Percentiles rank a stretch among this genome's conserved stretches.
Conservation (phyloP, 345 rosid genomes). For the Salix caprea region DNA sequence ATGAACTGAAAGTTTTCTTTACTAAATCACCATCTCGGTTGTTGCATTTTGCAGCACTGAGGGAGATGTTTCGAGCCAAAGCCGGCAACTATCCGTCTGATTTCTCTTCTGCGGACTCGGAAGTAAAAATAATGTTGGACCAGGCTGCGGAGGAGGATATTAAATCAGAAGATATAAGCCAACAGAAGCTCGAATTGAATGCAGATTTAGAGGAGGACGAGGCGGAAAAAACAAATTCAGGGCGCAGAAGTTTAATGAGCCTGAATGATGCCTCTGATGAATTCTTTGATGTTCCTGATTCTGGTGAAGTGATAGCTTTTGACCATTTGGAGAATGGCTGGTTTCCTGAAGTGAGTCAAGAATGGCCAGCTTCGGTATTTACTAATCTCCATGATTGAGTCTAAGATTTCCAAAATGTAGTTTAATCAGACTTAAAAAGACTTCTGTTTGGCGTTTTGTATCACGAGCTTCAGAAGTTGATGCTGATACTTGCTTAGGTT, state of each 20-base stretch:
- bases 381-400: neutral
- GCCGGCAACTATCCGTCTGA: slow-evolving; percentile 46
- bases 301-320: slow-evolving; percentile 37
- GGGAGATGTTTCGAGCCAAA: slow-evolving; percentile 69
- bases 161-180: slow-evolving; percentile 21
- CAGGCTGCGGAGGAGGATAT: slow-evolving; percentile 25
- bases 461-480: neutral
- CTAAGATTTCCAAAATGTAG: neutral
- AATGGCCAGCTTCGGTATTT: slow-evolving; percentile 34
- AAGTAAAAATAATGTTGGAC: slow-evolving; percentile 27
- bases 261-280: slow-evolving; percentile 68
- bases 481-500: neutral
- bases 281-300: slow-evolving; percentile 86
- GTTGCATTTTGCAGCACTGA: slow-evolving; percentile 42
- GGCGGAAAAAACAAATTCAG: slow-evolving; percentile 38
- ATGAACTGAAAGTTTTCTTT: neutral
- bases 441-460: neutral
- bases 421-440: neutral
- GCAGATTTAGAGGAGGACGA: slow-evolving; percentile 29
- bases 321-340: slow-evolving; percentile 47
- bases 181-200: slow-evolving; percentile 16
- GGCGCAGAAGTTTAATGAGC: slow-evolving; percentile 44
- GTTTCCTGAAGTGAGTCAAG: slow-evolving; percentile 44
- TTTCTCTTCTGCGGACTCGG: slow-evolving; percentile 32
- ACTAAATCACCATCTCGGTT: neutral